Evolutionary conservation across 441 rosid species (phyloP).

Genomic region (Manihot esculenta): DNA sequence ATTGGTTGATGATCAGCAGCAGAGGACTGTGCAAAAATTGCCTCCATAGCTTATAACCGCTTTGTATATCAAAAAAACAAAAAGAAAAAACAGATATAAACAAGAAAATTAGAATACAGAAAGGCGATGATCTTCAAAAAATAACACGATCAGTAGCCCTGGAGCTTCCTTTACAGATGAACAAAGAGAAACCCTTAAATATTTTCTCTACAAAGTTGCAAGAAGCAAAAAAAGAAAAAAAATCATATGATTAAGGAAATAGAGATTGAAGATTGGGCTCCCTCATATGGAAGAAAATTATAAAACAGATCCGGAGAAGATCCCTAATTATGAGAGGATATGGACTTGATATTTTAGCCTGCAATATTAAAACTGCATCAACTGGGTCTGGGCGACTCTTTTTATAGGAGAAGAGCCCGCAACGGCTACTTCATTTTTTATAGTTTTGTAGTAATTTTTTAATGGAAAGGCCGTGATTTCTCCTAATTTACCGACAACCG

Average conservation of each 20-base stretch:
- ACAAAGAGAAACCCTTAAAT: conserved; percentile 7
- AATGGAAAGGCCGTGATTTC: conserved; percentile 22
- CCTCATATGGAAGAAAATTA: background rate
- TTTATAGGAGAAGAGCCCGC: conserved; percentile 36
- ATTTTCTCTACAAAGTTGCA: conserved; percentile 3
- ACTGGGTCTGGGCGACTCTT: background rate
- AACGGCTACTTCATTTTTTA: conserved; percentile 45
- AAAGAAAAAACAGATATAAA: background rate
- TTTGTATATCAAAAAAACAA: background rate
- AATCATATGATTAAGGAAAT: too few relatives aligned
- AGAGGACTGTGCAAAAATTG: conserved; percentile 33
- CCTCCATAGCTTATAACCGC: conserved; percentile 47
- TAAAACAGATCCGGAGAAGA: conserved; percentile 6
- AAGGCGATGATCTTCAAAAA: conserved; percentile 36
- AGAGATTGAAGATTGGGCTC: background rate
- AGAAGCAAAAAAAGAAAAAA: background rate
- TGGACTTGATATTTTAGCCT: background rate
- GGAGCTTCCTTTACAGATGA: background rate
- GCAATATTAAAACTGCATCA: background rate
- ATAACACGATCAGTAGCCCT: conserved; percentile 32
- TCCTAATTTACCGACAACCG: conserved; percentile 56
- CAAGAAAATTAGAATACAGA: background rate
- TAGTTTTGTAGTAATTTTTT: background rate
- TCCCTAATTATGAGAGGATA: background rate
- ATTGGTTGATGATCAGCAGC: conserved; percentile 34